Evolutionary conservation across 2,329 filamentous ascomycete genomes (phyloP).

Genomic region (Shiraia sp.): DNA sequence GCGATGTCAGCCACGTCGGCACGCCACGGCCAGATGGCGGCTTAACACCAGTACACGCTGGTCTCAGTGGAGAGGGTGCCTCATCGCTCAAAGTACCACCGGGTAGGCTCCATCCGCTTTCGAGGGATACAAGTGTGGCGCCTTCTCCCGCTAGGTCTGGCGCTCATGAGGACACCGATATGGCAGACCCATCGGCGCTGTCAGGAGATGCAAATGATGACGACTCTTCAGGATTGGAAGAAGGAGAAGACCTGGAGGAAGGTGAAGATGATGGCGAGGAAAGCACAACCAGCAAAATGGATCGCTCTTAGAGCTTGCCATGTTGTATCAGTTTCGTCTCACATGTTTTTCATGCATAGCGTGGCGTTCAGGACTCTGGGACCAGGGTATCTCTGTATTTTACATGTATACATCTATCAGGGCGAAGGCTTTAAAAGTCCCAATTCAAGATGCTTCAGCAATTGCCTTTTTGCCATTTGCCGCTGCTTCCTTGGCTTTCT

Average conservation of each 20-base stretch:
- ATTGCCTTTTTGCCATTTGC: constrained; percentile 46
- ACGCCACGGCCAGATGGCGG: constrained; percentile 51
- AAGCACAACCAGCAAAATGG: constrained; percentile 28
- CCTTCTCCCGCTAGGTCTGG: constrained; percentile 32
- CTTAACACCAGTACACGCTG: constrained; percentile 45
- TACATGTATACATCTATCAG: constrained; percentile 6
- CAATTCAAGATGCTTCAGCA: constrained; percentile 31
- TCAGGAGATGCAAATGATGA: constrained; percentile 28
- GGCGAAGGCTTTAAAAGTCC: background rate
- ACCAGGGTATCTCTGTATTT: background rate
- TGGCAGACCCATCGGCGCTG: constrained; percentile 31
- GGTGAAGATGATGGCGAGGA: constrained; percentile 34
- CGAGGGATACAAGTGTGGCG: constrained; percentile 29
- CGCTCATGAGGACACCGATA: constrained; percentile 32
- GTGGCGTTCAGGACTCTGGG: constrained; percentile 31
- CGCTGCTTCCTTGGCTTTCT: constrained; percentile 49
- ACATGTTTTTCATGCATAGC: constrained; percentile 39
- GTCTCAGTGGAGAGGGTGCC: constrained; percentile 35
- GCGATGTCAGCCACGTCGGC: constrained; percentile 46
- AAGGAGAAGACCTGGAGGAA: constrained; percentile 38
- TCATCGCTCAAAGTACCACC: constrained; percentile 34
- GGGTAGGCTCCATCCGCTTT: constrained; percentile 37
- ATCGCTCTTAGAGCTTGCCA: constrained; percentile 27
- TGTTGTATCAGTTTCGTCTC: background rate
- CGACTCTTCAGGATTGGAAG: constrained; percentile 39